Evolutionary conservation across 1,139 yeast species (phyloP), one percentile per base, ranked within the genome.

Genomic region (Hanseniaspora uvarum): DNA sequence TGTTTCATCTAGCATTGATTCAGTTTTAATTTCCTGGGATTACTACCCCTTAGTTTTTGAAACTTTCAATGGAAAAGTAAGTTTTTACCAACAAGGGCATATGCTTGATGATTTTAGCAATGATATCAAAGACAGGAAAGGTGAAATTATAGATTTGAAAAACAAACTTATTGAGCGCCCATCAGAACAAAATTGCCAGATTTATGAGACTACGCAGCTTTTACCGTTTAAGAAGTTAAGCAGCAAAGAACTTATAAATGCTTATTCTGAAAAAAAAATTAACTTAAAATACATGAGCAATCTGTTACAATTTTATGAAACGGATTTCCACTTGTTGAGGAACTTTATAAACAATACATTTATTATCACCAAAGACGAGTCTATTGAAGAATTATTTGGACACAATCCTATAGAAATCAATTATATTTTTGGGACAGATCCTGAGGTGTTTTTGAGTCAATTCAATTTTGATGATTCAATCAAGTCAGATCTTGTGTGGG

Each of bases 331-430:
- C 70, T 57, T 62, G 71, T 12, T 59, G 70, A 19, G 58, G 62
- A 46, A 49, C 70, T 0, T 56, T 7, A 46, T 52, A 8, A 62
- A 63, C 24, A 62, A 59, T 39, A 70, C 73, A 0, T 53, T 76
- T 0, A 57, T 80, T 7, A 60, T 78, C 0, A 83, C 85, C 0
- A 60, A 68, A 1, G 78, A 80, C 60, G 58, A 58, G 0, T 66
- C 74, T 3, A 64, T 75, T 38, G 36, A 51, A 14, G 48, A 58
- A 41, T 46, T 57, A 2, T 73, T 75, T 49, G 70, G 73, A 52
- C 10, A 44, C 18, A 39, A 47, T 38, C 66, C 65, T 1, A 66
- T 79, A n/a, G 81, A 80, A 59, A 50, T 71, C 36, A 62, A 69
- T 8, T 82, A 81, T 59, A 61, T 82, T 26, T 49, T 49, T 34